These are phyloP conservation scores for Euphorbia schlechtendalii DNA, from an alignment of 441 rosid species.

Conservation along the genomic window DNA sequence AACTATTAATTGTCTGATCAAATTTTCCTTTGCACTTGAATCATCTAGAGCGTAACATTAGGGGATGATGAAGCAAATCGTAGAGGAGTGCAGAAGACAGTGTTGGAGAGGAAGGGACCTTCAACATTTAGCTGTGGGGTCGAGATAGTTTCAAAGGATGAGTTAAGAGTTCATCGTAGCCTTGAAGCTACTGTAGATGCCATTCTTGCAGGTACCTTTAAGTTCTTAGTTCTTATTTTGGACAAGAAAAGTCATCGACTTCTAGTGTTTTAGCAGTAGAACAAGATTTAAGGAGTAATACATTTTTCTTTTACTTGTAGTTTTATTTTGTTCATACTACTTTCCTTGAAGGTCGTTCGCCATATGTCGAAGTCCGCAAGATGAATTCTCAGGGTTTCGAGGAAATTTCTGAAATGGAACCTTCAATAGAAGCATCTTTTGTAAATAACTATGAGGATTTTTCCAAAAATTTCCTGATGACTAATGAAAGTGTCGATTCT, in stretches of 20 bases:
- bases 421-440: constrained; percentile 20
- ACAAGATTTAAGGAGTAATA: neutral
- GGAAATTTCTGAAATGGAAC: constrained; percentile 28
- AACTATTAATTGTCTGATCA: neutral
- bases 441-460: constrained; percentile 29
- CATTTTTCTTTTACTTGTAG: neutral
- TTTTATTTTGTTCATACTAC: constrained; percentile 19
- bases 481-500: constrained; percentile 23
- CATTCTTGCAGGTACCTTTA: constrained; percentile 55
- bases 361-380: constrained; percentile 61
- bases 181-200: constrained; percentile 92
- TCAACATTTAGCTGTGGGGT: constrained; percentile 71
- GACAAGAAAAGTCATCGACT: constrained; percentile 4
- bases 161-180: constrained; percentile 79
- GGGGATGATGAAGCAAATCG: constrained; percentile 89
- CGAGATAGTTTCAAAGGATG: constrained; percentile 75
- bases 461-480: constrained; percentile 28
- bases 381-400: constrained; percentile 35
- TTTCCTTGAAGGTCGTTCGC: constrained; percentile 50
- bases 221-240: constrained; percentile 1
- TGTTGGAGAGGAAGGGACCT: constrained; percentile 86
- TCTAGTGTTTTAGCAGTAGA: constrained; percentile 1
- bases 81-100: constrained; percentile 83
- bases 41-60: constrained; percentile 64
- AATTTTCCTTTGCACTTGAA: constrained; percentile 10